phyloP scores from a whole-genome alignment of 345 rosid genomes.

The Citrus reticulata region DNA sequence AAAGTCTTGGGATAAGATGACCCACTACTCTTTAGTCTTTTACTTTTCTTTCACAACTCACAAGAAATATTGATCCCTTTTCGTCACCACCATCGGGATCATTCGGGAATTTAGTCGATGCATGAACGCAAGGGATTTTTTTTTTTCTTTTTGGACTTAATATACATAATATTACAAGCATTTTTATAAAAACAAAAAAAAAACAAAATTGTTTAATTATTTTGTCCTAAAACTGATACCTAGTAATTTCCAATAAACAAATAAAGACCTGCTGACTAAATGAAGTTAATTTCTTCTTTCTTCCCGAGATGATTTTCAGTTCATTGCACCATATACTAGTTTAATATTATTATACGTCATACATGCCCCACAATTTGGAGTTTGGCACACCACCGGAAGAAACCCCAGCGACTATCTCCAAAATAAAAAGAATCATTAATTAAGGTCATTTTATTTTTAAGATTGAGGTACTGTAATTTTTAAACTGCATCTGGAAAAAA shows the following conservation, averaged over 20 bases:
- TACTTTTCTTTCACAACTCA: neutral
- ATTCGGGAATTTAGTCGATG: neutral
- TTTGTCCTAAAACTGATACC: neutral
- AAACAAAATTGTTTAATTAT: neutral
- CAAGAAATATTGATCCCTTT: neutral
- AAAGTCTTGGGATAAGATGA: neutral
- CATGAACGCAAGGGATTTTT: neutral
- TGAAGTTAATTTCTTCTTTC: neutral
- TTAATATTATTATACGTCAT: neutral
- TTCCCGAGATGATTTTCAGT: neutral
- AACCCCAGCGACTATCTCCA: neutral
- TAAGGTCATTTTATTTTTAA: too few relatives aligned
- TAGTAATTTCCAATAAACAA: too few relatives aligned
- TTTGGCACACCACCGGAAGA: neutral
- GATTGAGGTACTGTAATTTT: too few relatives aligned
- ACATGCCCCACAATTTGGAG: neutral
- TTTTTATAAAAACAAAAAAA: too few relatives aligned
- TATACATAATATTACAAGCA: too few relatives aligned
- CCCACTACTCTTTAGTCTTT: neutral
- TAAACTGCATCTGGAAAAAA: too few relatives aligned
- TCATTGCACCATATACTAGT: neutral
- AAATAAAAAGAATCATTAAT: neutral
- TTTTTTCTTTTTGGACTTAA: neutral
- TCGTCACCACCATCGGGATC: neutral
- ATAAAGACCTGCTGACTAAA: too few relatives aligned